phyloP scores from a whole-genome alignment of 108 stramenopile species.

The Discostella stelligeroides region DNA sequence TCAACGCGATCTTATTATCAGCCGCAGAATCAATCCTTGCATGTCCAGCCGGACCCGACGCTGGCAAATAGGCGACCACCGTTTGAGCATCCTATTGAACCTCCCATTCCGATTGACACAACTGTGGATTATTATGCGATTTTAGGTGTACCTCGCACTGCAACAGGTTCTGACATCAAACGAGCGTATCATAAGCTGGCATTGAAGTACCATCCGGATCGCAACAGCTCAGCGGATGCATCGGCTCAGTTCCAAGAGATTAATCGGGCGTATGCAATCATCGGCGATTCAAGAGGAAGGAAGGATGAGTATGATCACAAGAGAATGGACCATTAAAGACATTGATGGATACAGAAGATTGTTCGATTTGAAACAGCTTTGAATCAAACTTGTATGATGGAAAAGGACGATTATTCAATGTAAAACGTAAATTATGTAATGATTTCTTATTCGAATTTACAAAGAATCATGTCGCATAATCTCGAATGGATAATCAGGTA shows the following conservation, averaged over 20 bases:
- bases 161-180: slow-evolving; percentile 35
- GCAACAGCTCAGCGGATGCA: slow-evolving; percentile 53
- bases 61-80: slow-evolving; percentile 11
- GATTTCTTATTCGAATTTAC: too few relatives aligned
- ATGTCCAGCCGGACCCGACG: slow-evolving; percentile 7
- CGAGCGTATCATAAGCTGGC: slow-evolving; percentile 62
- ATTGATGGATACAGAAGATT: too few relatives aligned
- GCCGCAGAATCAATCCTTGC: not conserved
- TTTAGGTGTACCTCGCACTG: slow-evolving; percentile 15
- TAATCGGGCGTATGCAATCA: slow-evolving; percentile 65
- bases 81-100: slow-evolving; percentile 32
- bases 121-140: slow-evolving; percentile 40
- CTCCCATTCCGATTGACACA: slow-evolving; percentile 27
- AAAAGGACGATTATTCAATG: too few relatives aligned
- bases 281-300: slow-evolving; percentile 53
- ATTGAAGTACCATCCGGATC: slow-evolving; percentile 69
- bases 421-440: too few relatives aligned
- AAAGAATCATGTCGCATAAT: too few relatives aligned
- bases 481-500: too few relatives aligned
- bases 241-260: slow-evolving; percentile 64
- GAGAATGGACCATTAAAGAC: slow-evolving; percentile 9
- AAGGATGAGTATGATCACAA: slow-evolving; percentile 18
- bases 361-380: too few relatives aligned
- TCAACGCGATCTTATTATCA: not conserved
- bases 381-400: too few relatives aligned